phyloP scores from a whole-genome alignment of 1,139 yeast species.

The Geotrichum phurueaensis region DNA sequence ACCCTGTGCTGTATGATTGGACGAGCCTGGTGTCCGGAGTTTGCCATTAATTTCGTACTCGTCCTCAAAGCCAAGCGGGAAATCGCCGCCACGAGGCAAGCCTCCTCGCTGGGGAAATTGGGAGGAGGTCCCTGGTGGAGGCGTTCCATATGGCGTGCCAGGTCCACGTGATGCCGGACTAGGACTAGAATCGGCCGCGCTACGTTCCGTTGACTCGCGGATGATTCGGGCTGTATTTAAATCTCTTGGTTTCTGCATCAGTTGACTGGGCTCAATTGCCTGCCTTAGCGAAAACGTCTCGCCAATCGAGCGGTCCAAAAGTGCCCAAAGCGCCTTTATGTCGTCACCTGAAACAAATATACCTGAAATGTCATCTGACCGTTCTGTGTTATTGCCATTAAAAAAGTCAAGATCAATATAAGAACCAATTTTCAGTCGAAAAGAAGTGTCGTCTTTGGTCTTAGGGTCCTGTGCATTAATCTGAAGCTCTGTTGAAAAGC shows the following conservation, averaged over 20 bases:
- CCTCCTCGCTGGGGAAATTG: not conserved
- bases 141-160: slow-evolving; percentile 11
- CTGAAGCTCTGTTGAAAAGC: slow-evolving; percentile 8
- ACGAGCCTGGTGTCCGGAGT: slow-evolving; percentile 6
- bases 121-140: slow-evolving; percentile 1
- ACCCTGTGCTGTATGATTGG: not conserved
- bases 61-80: slow-evolving; percentile 15
- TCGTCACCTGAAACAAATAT: slow-evolving; percentile 4
- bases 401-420: slow-evolving; percentile 4
- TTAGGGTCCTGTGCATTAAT: not conserved
- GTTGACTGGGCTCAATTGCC: not conserved
- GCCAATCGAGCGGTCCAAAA: slow-evolving; percentile 1
- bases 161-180: slow-evolving; percentile 15
- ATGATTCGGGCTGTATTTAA: slow-evolving; percentile 6
- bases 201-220: slow-evolving; percentile 13
- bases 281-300: not conserved
- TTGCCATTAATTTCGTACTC: slow-evolving; percentile 14
- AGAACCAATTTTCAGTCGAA: not conserved
- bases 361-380: slow-evolving; percentile 1
- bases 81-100: slow-evolving; percentile 8
- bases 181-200: slow-evolving; percentile 15
- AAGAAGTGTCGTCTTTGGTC: slow-evolving; percentile 6
- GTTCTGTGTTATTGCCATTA: not conserved
- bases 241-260: not conserved
- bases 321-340: not conserved